These are phyloP conservation scores for Scleroderma citrinum DNA, from an alignment of 768 basidiomycete genomes.

Conservation along the genomic window DNA sequence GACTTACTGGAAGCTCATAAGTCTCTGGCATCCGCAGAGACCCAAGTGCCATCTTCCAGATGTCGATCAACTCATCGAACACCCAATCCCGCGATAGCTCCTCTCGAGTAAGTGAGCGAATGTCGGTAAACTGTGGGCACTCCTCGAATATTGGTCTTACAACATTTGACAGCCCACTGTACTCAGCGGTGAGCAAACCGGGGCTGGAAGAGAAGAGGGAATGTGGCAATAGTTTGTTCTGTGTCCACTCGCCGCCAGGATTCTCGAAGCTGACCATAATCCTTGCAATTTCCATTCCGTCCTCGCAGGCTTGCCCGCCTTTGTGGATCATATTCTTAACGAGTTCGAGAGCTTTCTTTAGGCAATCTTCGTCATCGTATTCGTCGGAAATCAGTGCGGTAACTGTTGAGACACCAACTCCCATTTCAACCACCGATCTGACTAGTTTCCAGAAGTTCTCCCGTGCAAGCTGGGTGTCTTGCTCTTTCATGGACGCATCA, in stretches of 20 bases:
- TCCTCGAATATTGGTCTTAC: constrained; percentile 52
- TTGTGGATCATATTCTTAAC: constrained; percentile 54
- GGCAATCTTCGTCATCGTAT: constrained; percentile 32
- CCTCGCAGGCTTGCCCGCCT: constrained; percentile 44
- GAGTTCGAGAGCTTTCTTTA: constrained; percentile 44
- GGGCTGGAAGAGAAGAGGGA: constrained; percentile 52
- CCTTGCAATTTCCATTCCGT: constrained; percentile 49
- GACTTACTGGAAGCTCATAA: constrained; percentile 45
- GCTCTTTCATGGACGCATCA: constrained; percentile 12
- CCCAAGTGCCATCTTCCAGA: constrained; percentile 47
- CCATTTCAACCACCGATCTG: constrained; percentile 48
- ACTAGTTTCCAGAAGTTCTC: constrained; percentile 45
- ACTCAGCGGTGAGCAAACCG: constrained; percentile 51
- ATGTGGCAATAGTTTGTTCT: constrained; percentile 43
- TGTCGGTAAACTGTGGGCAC: constrained; percentile 46
- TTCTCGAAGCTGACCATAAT: constrained; percentile 33
- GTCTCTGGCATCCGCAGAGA: constrained; percentile 42
- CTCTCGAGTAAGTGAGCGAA: constrained; percentile 50
- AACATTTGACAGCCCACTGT: constrained; percentile 36
- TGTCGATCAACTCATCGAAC: constrained; percentile 43
- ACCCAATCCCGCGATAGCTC: constrained; percentile 52
- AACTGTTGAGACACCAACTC: constrained; percentile 52
- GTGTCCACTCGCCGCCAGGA: constrained; percentile 37
- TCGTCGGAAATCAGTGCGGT: constrained; percentile 46
- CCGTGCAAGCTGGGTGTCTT: constrained; percentile 24